Evolutionary conservation across 495 filamentous ascomycete genomes (phyloP).

Genomic region (Podospora didyma): DNA sequence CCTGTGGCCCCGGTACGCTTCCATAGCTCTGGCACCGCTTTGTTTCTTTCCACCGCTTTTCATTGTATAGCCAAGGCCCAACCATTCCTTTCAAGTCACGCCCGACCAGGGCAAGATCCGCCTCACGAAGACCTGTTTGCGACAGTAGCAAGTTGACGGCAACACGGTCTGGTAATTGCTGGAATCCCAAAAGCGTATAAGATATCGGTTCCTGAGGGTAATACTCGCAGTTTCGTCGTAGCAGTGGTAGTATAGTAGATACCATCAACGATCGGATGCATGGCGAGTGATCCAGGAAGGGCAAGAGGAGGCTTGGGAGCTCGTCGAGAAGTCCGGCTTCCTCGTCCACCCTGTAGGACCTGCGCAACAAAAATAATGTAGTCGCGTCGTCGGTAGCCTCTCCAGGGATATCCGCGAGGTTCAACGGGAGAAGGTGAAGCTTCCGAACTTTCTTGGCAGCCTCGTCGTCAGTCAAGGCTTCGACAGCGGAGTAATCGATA

Average conservation of each 20-base stretch:
- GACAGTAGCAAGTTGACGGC: conserved; percentile 68
- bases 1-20: conserved; percentile 2
- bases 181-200: conserved; percentile 57
- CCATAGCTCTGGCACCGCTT: conserved; percentile 7
- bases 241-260: conserved; percentile 70
- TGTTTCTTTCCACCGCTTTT: conserved; percentile 49
- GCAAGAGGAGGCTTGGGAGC: conserved; percentile 64
- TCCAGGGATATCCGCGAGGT: conserved; percentile 41
- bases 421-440: conserved; percentile 63
- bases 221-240: conserved; percentile 81
- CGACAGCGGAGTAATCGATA: conserved; percentile 57
- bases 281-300: conserved; percentile 67
- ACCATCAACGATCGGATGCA: conserved; percentile 71
- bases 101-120: conserved; percentile 47
- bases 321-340: conserved; percentile 74
- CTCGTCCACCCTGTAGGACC: conserved; percentile 70
- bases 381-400: conserved; percentile 52
- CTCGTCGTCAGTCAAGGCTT: conserved; percentile 57
- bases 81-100: conserved; percentile 72
- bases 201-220: conserved; percentile 56
- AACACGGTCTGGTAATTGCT: conserved; percentile 56
- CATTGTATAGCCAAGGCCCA: conserved; percentile 79
- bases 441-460: conserved; percentile 67
- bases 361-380: conserved; percentile 68
- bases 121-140: conserved; percentile 46